Base-by-base conservation (phyloP, 129 eudicot genomes). In the Tagetes patula region DNA sequence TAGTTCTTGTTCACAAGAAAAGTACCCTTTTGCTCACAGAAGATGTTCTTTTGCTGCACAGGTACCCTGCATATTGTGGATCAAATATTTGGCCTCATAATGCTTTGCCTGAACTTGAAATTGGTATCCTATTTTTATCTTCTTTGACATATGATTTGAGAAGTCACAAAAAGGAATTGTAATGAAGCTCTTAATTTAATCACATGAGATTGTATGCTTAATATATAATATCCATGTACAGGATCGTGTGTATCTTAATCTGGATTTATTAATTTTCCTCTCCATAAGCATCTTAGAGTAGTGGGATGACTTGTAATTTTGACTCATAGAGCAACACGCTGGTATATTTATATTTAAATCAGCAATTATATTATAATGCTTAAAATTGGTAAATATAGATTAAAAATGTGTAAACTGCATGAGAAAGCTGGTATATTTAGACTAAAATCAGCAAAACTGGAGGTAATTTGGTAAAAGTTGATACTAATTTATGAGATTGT, bases 21-120 rank as follows among this genome's bases (percentile, higher is more conserved):
- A 45, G 1, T 69, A 52, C 13, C 2, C 33, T 12, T 45, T 71
- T 40, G 54, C 40, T 10, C 49, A 20, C 11, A 73, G 38, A 43
- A 55, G 10, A 4, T 34, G 65, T 8, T 8, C 13, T 37, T 56
- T 73, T 83, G 66, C 4, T 47, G 33, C 38, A n/a, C 63, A 93
- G 96, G 89, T 93, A 94, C 73, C 96, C 98, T 79, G 88, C 96
- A 60, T 94, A 94, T 69, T 94, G 98, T 86, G 98, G 96, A 71
- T 72, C 80, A 76, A 94, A 94, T 86, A 90, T 94, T 41, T 90
- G 98, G 98, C 98, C 96, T 71, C 73, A 72, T 40, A 77, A 49
- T 75, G 86, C 82, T 75, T 67, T 94, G 79, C 98, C 96, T 61
- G 98, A 94, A 84, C 91, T 94, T 55, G 96, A 94, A 88, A 79